Evolutionary conservation across 352 stramenopile species (phyloP).

Genomic region (Phytophthora tubulina): DNA sequence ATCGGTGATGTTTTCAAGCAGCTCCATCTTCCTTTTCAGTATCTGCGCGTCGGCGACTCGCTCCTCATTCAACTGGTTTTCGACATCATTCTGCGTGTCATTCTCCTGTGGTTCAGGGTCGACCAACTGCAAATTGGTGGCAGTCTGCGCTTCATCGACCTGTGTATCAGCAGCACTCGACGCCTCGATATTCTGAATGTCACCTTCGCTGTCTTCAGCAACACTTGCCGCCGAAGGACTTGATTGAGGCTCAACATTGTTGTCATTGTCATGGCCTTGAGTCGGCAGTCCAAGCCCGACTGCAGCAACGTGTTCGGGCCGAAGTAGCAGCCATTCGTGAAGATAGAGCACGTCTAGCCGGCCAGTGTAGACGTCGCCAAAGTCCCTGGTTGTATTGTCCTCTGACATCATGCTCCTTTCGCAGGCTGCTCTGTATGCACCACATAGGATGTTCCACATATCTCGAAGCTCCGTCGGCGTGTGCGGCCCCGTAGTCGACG

Average conservation of each 20-base stretch:
- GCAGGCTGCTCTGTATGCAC: no score
- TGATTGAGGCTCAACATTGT: background rate
- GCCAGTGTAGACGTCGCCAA: background rate
- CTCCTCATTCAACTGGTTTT: background rate
- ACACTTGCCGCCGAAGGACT: background rate
- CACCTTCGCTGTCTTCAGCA: no score
- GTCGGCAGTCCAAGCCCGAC: background rate
- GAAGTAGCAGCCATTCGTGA: no score
- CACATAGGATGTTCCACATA: no score
- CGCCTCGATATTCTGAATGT: background rate
- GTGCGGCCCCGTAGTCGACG: no score
- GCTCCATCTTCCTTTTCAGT: constrained; percentile 1
- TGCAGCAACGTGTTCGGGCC: no score
- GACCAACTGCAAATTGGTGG: no score
- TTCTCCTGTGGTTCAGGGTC: background rate
- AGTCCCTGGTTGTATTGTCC: no score
- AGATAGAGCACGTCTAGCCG: no score
- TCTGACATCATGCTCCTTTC: no score
- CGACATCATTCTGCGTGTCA: background rate
- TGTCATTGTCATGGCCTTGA: background rate
- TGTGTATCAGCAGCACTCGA: background rate
- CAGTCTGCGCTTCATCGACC: background rate
- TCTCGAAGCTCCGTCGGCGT: no score
- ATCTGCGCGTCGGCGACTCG: background rate
- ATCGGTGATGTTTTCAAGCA: background rate